Evolutionary conservation across 305 asterid genomes (phyloP).

Genomic region (Fraxinus greggii): DNA sequence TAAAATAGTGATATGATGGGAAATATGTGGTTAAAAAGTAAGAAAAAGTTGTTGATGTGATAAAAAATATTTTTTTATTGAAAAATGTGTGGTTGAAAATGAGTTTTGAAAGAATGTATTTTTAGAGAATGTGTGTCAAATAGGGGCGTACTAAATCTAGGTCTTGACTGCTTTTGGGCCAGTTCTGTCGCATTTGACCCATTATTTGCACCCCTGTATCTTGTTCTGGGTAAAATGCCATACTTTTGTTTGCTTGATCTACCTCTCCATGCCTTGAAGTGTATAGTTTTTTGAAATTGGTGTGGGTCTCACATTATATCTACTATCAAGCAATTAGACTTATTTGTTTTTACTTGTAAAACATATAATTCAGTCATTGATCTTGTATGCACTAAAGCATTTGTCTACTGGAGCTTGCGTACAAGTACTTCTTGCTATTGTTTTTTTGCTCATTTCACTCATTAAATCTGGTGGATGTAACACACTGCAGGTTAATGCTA

Average conservation of each 20-base stretch:
- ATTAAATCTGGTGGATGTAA: constrained; percentile 20
- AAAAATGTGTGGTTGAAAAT: too few relatives aligned
- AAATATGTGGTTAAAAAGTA: too few relatives aligned
- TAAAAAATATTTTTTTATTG: too few relatives aligned
- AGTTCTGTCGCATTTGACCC: background rate
- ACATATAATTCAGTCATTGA: background rate
- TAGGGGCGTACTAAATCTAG: background rate
- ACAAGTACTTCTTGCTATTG: constrained; percentile 8
- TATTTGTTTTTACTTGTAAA: background rate
- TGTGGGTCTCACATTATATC: background rate
- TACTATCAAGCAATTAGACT: background rate
- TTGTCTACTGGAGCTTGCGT: constrained; percentile 16
- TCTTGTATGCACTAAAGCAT: constrained; percentile 7
- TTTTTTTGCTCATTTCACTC: constrained; percentile 1
- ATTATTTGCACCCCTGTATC: background rate
- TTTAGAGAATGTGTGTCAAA: too few relatives aligned
- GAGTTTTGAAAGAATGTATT: too few relatives aligned
- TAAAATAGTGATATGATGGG: too few relatives aligned
- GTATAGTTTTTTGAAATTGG: background rate
- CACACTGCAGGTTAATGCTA: constrained; percentile 81
- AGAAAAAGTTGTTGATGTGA: too few relatives aligned
- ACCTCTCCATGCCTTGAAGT: background rate
- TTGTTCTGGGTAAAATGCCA: background rate
- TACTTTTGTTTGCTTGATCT: background rate
- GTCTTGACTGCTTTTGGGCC: background rate